Conservation (phyloP, 345 rosid genomes). For the Balakata baccata region DNA sequence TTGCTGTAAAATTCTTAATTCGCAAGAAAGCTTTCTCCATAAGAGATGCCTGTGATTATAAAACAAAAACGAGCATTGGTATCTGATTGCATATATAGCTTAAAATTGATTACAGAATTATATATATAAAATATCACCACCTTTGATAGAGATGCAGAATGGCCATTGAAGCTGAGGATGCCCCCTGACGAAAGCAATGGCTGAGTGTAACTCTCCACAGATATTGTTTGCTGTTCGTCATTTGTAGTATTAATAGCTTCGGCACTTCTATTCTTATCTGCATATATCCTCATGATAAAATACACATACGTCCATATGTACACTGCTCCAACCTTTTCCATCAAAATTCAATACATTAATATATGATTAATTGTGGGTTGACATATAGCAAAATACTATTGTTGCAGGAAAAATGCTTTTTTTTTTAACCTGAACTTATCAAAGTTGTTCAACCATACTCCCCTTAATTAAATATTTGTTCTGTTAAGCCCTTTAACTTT, state of each 20-base stretch:
- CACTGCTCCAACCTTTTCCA: constrained; percentile 32
- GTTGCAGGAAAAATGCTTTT: too few relatives aligned
- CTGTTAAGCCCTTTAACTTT: too few relatives aligned
- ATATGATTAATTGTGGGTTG: too few relatives aligned
- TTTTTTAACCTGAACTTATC: too few relatives aligned
- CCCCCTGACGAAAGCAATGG: background rate
- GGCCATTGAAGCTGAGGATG: background rate
- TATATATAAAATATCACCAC: background rate
- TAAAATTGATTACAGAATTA: background rate
- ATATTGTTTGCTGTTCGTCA: background rate
- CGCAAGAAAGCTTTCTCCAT: background rate
- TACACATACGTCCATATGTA: constrained; percentile 45
- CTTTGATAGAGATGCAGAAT: background rate
- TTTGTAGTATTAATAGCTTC: background rate
- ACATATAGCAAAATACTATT: too few relatives aligned
- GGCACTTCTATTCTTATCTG: background rate
- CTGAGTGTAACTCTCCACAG: background rate
- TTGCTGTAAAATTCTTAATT: background rate
- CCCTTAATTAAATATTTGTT: too few relatives aligned
- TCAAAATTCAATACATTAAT: background rate
- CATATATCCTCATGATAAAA: constrained; percentile 26
- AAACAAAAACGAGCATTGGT: too few relatives aligned
- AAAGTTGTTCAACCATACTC: too few relatives aligned
- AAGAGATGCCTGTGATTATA: background rate
- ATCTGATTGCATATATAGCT: too few relatives aligned